Conservation (phyloP, 805 yeast species). For the Candida gorgasii region DNA sequence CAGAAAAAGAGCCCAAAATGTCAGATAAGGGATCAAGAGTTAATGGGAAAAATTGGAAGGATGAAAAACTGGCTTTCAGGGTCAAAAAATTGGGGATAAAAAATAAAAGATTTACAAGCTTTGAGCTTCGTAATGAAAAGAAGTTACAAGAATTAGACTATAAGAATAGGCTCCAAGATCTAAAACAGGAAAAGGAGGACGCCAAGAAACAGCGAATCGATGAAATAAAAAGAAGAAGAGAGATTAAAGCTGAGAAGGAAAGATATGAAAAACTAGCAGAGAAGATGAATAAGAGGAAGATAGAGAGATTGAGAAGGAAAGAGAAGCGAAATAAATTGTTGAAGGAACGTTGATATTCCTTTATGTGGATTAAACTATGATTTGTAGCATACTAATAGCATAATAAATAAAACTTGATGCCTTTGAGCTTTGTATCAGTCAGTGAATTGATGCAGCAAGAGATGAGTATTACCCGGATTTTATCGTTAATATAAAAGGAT, state of each 20-base stretch:
- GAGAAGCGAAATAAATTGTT: conserved; percentile 94
- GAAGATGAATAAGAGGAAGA: conserved; percentile 89
- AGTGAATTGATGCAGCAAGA: conserved; percentile 1
- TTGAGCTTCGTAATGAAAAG: conserved; percentile 68
- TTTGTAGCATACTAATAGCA: background rate
- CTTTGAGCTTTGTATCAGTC: background rate
- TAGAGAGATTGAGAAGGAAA: conserved; percentile 83
- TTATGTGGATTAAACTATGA: background rate
- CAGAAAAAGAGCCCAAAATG: background rate
- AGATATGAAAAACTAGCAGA: conserved; percentile 79
- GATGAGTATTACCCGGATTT: conserved; percentile 22
- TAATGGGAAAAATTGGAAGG: conserved; percentile 77
- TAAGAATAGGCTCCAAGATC: conserved; percentile 66
- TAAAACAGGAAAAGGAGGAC: conserved; percentile 76
- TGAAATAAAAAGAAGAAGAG: conserved; percentile 69
- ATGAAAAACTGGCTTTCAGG: conserved; percentile 65
- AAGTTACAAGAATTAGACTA: conserved; percentile 63
- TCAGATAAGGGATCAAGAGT: conserved; percentile 47
- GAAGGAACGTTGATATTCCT: conserved; percentile 67
- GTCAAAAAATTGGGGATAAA: conserved; percentile 60
- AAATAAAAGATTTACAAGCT: conserved; percentile 43
- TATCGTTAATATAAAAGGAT: conserved; percentile 19
- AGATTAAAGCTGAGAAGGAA: conserved; percentile 83
- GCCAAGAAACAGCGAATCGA: conserved; percentile 54
- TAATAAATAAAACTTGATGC: background rate